Base-by-base conservation (phyloP, 768 basidiomycete species). In the Panaeolus cyanescens region DNA sequence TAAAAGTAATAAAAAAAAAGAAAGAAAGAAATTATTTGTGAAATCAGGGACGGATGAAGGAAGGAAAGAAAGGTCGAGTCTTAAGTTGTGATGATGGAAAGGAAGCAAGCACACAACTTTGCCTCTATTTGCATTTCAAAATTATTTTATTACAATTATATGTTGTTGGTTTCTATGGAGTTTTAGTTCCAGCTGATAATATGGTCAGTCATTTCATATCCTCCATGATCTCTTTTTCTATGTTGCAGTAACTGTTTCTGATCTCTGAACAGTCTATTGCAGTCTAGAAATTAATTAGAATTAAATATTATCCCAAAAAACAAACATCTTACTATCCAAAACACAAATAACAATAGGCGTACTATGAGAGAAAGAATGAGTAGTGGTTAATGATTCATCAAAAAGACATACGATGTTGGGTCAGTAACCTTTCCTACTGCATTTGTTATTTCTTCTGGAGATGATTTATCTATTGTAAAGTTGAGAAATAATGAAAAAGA, bases 281-380 rank as follows among this genome's bases (percentile, higher is more conserved):
- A 94, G 56, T 83, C 87, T 86, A 68, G 31, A 9, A 56, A 9
- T 57, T 60, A 32, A 60, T 45, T 32, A 30, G 50, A 33, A 8
- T 4, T 5, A 30, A 12, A n/a, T 17, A 3, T 25, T 25, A 34
- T 20, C 8, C 32, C 12, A 32, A 28, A 42, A 42, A 42, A 28
- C 7, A 30, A 50, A 28, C 32, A 32, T 68, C 72, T 40, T 72
- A 88, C 89, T 81, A 66, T 82, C 73, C 33, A 89, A 76, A 3
- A 80, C 87, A 66, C 92, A 93, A 59, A 93, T 92, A 70, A 85
- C 91, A n/a, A 93, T 89, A 0, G 90, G 86, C 2, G 91, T 92
- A 63, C 92, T 93, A 39, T n/a, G 56, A n/a, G 17, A 19, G 59
- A 33, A 22, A 28, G 28, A 36, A 12, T 10, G n/a, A 54, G 55